Percentiles rank a stretch among this genome's conserved stretches.
phyloP scores from a whole-genome alignment of 495 filamentous ascomycete species.

The Penicillium parvum region DNA sequence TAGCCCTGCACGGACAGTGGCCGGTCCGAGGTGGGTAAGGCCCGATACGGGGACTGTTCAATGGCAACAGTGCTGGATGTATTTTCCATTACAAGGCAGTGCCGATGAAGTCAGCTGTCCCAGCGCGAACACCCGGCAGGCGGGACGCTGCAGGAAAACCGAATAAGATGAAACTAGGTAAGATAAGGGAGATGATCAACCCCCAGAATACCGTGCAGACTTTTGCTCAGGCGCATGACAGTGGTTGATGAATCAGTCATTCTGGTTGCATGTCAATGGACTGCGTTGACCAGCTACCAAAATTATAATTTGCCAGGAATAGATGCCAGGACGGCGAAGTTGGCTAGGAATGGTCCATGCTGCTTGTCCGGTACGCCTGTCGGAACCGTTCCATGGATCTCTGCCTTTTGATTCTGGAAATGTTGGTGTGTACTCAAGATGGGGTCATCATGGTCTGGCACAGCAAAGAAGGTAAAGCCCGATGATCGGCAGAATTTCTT shows the following conservation, averaged over 20 bases:
- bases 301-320: conserved; percentile 8
- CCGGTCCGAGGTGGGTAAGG: conserved; percentile 13
- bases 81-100: conserved; percentile 26
- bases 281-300: conserved; percentile 9
- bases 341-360: conserved; percentile 15
- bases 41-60: neutral
- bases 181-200: conserved; percentile 35
- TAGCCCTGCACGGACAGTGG: conserved; percentile 27
- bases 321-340: conserved; percentile 13
- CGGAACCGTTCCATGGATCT: conserved; percentile 21
- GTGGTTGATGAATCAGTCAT: conserved; percentile 32
- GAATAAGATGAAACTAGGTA: conserved; percentile 41
- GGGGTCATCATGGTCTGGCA: conserved; percentile 29
- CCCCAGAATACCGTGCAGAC: conserved; percentile 36
- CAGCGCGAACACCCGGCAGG: conserved; percentile 36
- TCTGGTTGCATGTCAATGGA: conserved; percentile 31
- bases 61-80: conserved; percentile 15
- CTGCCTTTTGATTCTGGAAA: neutral
- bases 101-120: conserved; percentile 35
- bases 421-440: conserved; percentile 17
- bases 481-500: conserved; percentile 32
- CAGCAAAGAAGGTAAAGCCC: conserved; percentile 25
- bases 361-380: conserved; percentile 26
- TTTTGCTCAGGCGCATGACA: conserved; percentile 36
- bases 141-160: conserved; percentile 39